A percentile compares a stretch with the other conserved stretches of the same genome.
These are phyloP conservation scores for Aspergillus sp. DNA, from an alignment of 2,329 filamentous ascomycete genomes.

Conservation along the genomic window DNA sequence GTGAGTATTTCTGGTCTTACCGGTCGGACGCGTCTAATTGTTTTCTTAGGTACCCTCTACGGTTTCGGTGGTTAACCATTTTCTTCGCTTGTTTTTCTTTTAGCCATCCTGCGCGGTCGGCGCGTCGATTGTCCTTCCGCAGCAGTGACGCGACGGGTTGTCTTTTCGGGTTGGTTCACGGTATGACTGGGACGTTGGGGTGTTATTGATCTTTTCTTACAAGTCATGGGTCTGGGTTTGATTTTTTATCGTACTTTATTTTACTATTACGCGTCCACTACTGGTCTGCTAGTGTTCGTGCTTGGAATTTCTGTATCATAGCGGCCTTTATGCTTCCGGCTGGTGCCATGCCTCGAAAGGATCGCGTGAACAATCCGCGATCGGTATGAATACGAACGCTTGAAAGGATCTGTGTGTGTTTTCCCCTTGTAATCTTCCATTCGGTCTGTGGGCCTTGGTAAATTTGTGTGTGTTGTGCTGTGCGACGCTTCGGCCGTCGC, in stretches of 20 bases:
- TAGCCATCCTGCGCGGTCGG: constrained; percentile 33
- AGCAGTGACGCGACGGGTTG: constrained; percentile 32
- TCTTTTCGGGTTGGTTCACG: constrained; percentile 41
- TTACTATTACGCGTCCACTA: constrained; percentile 39
- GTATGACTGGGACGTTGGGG: constrained; percentile 46
- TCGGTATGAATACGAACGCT: constrained; percentile 37
- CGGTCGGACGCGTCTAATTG: constrained; percentile 14
- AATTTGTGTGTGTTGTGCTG: too few relatives aligned
- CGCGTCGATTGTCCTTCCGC: constrained; percentile 28
- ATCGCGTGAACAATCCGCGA: constrained; percentile 24
- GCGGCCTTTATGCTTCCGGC: constrained; percentile 35
- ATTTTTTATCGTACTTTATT: constrained; percentile 37
- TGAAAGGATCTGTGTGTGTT: constrained; percentile 12
- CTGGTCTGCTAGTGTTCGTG: constrained; percentile 39
- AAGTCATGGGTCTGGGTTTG: constrained; percentile 45
- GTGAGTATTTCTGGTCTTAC: constrained; percentile 30
- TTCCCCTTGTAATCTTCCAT: too few relatives aligned
- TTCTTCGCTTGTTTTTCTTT: constrained; percentile 28
- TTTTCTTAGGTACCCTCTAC: constrained; percentile 64
- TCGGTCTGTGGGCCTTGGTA: too few relatives aligned
- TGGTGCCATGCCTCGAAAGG: constrained; percentile 33
- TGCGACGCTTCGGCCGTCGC: too few relatives aligned
- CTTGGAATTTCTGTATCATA: constrained; percentile 43
- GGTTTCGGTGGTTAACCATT: constrained; percentile 78
- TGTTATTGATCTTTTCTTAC: constrained; percentile 40